A percentile compares a stretch with the other conserved stretches of the same genome.
Conservation (phyloP, 305 asterid genomes). For the Fraxinus angustifolia region DNA sequence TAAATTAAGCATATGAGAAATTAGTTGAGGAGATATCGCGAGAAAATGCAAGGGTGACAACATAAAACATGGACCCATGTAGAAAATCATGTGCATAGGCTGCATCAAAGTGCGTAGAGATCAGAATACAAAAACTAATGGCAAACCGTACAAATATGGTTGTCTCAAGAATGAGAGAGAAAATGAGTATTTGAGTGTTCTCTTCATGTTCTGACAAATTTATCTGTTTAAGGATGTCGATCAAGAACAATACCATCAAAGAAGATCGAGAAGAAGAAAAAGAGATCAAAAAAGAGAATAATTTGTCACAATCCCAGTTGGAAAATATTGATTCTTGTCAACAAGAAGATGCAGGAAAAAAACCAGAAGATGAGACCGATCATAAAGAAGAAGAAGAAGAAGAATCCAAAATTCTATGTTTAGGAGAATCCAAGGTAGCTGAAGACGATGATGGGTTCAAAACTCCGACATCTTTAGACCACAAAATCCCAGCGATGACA, state of each 20-base stretch:
- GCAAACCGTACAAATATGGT: background rate
- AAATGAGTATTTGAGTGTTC: slow-evolving; percentile 2
- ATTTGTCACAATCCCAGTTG: background rate
- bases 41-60: slow-evolving; percentile 9
- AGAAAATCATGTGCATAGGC: slow-evolving; percentile 29
- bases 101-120: slow-evolving; percentile 24
- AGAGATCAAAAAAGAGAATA: background rate
- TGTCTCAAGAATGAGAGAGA: slow-evolving; percentile 1
- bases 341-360: background rate
- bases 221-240: slow-evolving; percentile 25
- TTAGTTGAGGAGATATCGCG: slow-evolving; percentile 9
- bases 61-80: slow-evolving; percentile 24
- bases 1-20: slow-evolving; percentile 10
- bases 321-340: background rate
- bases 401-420: background rate
- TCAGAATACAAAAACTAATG: background rate
- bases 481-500: slow-evolving; percentile 38
- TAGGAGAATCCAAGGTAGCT: slow-evolving; percentile 7
- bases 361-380: background rate
- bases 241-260: slow-evolving; percentile 4
- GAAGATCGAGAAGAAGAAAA: background rate
- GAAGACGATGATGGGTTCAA: slow-evolving; percentile 42
- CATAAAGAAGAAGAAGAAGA: background rate
- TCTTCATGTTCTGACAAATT: slow-evolving; percentile 36
- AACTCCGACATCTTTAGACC: slow-evolving; percentile 50